A percentile compares a stretch with the other conserved stretches of the same genome.
phyloP scores from a whole-genome alignment of 441 rosid species.

The Erodium texanum region DNA sequence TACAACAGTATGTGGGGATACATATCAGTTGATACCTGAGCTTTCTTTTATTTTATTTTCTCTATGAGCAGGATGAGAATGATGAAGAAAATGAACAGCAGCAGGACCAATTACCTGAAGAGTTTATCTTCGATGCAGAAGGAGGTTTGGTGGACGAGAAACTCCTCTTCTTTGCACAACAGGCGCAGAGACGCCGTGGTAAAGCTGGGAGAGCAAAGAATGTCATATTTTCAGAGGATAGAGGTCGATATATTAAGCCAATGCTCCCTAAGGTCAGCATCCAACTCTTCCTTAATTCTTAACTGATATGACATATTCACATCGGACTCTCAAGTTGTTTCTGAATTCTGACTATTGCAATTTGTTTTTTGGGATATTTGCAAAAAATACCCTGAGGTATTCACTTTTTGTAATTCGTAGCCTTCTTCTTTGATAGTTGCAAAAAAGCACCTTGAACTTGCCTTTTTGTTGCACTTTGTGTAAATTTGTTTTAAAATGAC shows the following conservation, averaged over 20 bases:
- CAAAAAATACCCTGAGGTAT: no score
- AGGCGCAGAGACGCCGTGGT: constrained; percentile 83
- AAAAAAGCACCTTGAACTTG: no score
- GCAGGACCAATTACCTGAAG: constrained; percentile 93
- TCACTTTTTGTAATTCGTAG: no score
- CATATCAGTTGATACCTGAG: neutral
- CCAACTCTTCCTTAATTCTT: constrained; percentile 7
- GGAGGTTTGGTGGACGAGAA: constrained; percentile 98
- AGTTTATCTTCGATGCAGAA: constrained; percentile 95
- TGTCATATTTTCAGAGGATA: constrained; percentile 92
- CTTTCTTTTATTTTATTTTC: constrained; percentile 13
- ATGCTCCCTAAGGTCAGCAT: constrained; percentile 89
- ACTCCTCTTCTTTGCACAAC: constrained; percentile 96
- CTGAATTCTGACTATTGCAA: no score
- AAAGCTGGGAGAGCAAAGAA: constrained; percentile 99
- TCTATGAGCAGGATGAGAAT: constrained; percentile 41
- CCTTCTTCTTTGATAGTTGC: no score
- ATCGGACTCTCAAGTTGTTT: neutral
- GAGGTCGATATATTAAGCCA: constrained; percentile 95
- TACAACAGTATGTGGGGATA: neutral
- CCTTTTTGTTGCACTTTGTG: no score
- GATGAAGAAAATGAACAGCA: constrained; percentile 77
- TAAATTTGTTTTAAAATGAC: no score
- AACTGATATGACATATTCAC: constrained; percentile 8
- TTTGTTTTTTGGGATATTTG: no score